Evolutionary conservation across 2,329 filamentous ascomycete genomes (phyloP).

Genomic region (Cryphonectria parasitica): DNA sequence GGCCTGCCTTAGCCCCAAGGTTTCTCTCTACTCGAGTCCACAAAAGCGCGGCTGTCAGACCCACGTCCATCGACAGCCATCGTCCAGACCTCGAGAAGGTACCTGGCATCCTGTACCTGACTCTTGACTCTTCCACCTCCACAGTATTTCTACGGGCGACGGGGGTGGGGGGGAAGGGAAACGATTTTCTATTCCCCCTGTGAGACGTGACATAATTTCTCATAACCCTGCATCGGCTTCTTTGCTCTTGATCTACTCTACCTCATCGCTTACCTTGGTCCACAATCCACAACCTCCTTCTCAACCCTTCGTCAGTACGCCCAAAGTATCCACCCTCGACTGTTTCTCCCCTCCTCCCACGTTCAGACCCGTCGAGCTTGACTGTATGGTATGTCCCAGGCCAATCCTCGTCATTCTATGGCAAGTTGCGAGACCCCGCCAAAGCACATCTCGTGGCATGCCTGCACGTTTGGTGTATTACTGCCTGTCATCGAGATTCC

Average conservation of each 20-base stretch:
- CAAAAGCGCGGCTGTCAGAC: constrained; percentile 25
- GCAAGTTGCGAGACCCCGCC: not conserved
- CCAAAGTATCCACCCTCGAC: constrained; percentile 4
- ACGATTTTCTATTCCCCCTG: constrained; percentile 20
- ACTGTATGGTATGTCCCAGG: constrained; percentile 2
- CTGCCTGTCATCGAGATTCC: constrained; percentile 28
- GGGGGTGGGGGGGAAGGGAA: not conserved
- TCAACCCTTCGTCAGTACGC: constrained; percentile 14
- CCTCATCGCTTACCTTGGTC: constrained; percentile 12
- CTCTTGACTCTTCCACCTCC: constrained; percentile 23
- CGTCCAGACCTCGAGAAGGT: constrained; percentile 16
- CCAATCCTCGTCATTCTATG: constrained; percentile 2
- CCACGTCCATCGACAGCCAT: constrained; percentile 20
- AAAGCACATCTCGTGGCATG: constrained; percentile 21
- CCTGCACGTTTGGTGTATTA: constrained; percentile 26
- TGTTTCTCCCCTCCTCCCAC: not conserved
- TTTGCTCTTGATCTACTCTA: constrained; percentile 17
- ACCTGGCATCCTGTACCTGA: constrained; percentile 25
- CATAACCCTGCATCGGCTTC: constrained; percentile 15
- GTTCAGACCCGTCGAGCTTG: not conserved
- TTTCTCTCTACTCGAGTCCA: constrained; percentile 19
- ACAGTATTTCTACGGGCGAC: constrained; percentile 12
- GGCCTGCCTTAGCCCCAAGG: constrained; percentile 24
- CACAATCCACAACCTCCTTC: constrained; percentile 14
- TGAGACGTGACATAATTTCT: constrained; percentile 24